Evolutionary conservation across 1,284 basidiomycete species (phyloP), one percentile per base, ranked within the genome.

Genomic region (Inonotus obliquus): DNA sequence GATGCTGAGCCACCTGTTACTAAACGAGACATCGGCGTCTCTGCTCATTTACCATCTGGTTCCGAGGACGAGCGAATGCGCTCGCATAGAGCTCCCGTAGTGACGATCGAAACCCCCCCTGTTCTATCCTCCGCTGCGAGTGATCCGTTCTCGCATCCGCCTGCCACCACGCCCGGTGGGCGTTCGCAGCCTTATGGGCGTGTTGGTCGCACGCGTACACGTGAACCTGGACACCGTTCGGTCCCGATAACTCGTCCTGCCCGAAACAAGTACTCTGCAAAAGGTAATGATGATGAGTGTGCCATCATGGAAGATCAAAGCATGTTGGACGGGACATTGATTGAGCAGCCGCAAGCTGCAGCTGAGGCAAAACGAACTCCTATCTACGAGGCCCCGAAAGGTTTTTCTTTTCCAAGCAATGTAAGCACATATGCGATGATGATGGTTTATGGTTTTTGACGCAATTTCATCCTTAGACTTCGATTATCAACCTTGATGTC

Each of bases 351-450:
- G 11, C 71, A 71, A 57, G 71, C 81, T 11, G 80, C 84, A 63
- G 82, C 83, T 68, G 79, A 79, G 11, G 77, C 80, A 19, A 81
- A 79, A 69, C 78, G 77, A 59, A 75, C 73, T 13, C 84, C 86
- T 1, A 72, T 76, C 10, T 90, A 86, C 69, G 76, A 83, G 49
- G 75, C 85, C 25, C 82, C 86, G n/a, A 70, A 76, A 55, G 82
- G 80, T 1, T 91, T 91, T 72, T 83, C 77, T 54, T 91, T 91
- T 67, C 80, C 84, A 1, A 81, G 82, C 65, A 80, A 82, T 68
- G 85, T 86, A 68, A 68, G 85, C 76, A 57, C 54, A 21, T 63
- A 27, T 29, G 54, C 17, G 29, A 25, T 38, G 25, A 17, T 17
- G 27, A 32, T 1, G 17, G 13, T 35, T 19, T n/a, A 11, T 35